Conservation (phyloP, 2,329 filamentous ascomycete genomes). For the Daldinia eschscholtzii region DNA sequence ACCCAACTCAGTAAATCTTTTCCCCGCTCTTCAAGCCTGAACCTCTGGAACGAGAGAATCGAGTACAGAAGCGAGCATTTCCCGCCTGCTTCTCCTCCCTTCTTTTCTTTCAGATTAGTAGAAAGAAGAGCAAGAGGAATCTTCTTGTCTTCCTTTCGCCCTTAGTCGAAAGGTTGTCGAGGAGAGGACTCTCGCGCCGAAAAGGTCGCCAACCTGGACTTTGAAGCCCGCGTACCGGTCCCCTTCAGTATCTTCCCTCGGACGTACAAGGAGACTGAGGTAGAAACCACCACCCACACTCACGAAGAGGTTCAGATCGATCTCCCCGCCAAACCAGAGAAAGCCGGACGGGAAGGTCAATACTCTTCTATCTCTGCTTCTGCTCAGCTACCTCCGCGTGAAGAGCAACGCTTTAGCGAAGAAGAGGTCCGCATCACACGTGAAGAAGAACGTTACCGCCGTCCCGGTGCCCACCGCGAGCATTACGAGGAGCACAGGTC, state of each 20-base stretch:
- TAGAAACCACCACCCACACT: conserved; percentile 68
- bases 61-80: conserved; percentile 53
- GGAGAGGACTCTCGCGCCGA: conserved; percentile 60
- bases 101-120: conserved; percentile 58
- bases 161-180: conserved; percentile 59
- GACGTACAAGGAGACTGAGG: conserved; percentile 82
- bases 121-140: conserved; percentile 74
- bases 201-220: conserved; percentile 98
- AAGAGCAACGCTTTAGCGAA: conserved; percentile 75
- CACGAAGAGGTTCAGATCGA: conserved; percentile 93
- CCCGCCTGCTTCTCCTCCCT: conserved; percentile 56
- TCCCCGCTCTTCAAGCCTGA: conserved; percentile 53
- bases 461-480: conserved; percentile 74
- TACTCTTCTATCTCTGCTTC: conserved; percentile 78
- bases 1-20: conserved; percentile 50
- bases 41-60: conserved; percentile 52
- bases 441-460: conserved; percentile 81
- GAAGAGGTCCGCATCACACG: conserved; percentile 87
- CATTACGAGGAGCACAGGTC: conserved; percentile 68
- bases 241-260: conserved; percentile 99
- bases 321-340: conserved; percentile 72
- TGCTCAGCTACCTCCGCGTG: conserved; percentile 73
- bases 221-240: conserved; percentile 99
- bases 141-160: conserved; percentile 75
- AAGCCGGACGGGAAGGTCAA: conserved; percentile 98